Evolutionary conservation across 2,329 filamentous ascomycete genomes (phyloP).

Genomic region (Nemania sp.): DNA sequence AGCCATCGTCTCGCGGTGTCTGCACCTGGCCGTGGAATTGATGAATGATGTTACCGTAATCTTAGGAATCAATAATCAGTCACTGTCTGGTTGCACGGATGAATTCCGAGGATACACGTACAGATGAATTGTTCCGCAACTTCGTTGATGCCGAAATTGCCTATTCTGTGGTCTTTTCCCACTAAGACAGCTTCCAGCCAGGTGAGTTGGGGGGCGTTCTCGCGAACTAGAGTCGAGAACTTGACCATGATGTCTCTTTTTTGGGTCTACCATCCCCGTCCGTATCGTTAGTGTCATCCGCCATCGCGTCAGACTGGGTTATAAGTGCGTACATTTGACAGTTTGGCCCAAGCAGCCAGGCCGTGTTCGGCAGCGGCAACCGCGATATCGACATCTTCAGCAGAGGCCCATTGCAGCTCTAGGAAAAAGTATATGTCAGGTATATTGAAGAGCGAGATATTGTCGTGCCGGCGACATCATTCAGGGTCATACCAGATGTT

Average conservation of each 20-base stretch:
- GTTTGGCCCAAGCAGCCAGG: conserved; percentile 32
- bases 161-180: conserved; percentile 20
- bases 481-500: conserved; percentile 24
- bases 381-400: conserved; percentile 33
- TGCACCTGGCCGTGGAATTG: conserved; percentile 22
- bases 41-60: conserved; percentile 23
- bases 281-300: conserved; percentile 16
- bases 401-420: conserved; percentile 27
- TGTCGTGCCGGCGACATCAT: too few relatives aligned
- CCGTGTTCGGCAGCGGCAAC: conserved; percentile 32
- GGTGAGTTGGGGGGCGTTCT: conserved; percentile 13
- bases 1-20: conserved; percentile 21
- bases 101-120: neutral
- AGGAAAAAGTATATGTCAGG: neutral
- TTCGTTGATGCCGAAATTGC: conserved; percentile 18
- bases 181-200: conserved; percentile 25
- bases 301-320: conserved; percentile 6
- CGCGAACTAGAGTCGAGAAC: conserved; percentile 17
- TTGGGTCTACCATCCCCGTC: conserved; percentile 4
- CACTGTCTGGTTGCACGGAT: neutral
- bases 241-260: conserved; percentile 26
- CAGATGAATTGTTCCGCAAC: conserved; percentile 21
- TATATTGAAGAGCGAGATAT: too few relatives aligned
- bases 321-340: conserved; percentile 27
- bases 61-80: conserved; percentile 2